Evolutionary conservation across 371 early-diverging fungal species (phyloP).

Genomic region (Rhizomucor miehei): DNA sequence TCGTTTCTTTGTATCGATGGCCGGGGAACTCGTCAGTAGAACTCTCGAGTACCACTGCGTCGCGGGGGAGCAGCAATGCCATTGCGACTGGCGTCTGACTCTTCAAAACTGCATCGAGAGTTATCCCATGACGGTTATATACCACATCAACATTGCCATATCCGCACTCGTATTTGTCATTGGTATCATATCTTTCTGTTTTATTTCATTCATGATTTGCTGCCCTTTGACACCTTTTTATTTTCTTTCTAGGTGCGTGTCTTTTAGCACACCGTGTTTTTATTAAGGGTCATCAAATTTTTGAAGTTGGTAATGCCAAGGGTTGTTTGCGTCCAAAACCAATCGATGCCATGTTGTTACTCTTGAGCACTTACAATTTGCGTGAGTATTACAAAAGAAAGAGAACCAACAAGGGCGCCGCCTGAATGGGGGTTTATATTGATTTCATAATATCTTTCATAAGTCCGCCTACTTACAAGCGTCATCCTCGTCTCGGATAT

Average conservation of each 20-base stretch:
- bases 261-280: conserved; percentile 10
- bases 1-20: not conserved
- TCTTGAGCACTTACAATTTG: conserved; percentile 18
- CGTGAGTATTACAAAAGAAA: conserved; percentile 10
- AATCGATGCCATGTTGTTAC: conserved; percentile 17
- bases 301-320: conserved; percentile 11
- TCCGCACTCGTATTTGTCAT: conserved; percentile 21
- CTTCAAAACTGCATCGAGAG: conserved; percentile 19
- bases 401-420: not conserved
- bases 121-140: conserved; percentile 16
- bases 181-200: conserved; percentile 9
- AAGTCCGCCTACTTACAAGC: conserved; percentile 24
- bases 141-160: conserved; percentile 21
- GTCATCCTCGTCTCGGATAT: conserved; percentile 21
- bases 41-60: conserved; percentile 13
- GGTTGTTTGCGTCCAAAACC: conserved; percentile 24
- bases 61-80: conserved; percentile 14
- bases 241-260: conserved; percentile 7
- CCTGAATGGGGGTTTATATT: not conserved
- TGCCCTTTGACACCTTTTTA: not conserved
- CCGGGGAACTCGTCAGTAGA: not conserved
- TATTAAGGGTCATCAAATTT: conserved; percentile 20
- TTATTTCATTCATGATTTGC: too few relatives aligned
- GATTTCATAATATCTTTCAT: conserved; percentile 4
- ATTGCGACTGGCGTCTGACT: conserved; percentile 29